Evolutionary conservation across 208 protist species (phyloP), one percentile per base, ranked within the genome.

Genomic region (Balamuthia mandrillaris): DNA sequence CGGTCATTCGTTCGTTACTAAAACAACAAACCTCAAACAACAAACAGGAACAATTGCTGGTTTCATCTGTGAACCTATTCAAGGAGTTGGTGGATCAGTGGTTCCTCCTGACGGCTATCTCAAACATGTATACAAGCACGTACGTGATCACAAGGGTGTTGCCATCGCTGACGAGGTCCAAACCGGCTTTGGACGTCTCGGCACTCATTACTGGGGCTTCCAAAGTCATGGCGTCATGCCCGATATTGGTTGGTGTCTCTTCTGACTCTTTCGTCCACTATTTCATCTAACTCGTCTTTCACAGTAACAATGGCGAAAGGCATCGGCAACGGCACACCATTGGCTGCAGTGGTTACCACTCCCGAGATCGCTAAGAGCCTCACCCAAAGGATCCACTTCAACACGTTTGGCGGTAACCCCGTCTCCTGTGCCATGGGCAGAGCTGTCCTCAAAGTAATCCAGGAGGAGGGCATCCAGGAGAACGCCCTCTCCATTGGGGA

Each of bases 151-250:
- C 49, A 92, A 93, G 37, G 94, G 93, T 35, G 52, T 96, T 4
- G 94, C 91, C 77, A 89, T 96, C 35, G 88, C 90, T 52, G 94
- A 95, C 75, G 93, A 95, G 86, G 93, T 95, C 31, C 93, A 95
- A 75, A 88, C 86, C 12, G 94, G 94, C 21, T 94, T 96, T 81
- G 94, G 91, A 14, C 83, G 94, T 42, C 52, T 87, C 35, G 94
- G 94, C 45, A 78, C 78, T 24, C 68, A 87, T 51, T 91, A 89
- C 27, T 95, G 93, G 93, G 93, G 68, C 29, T 95, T 95, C 82
- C 68, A 95, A 81, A 54, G 70, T 24, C 88, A 95, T 45, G 84
- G 68, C 45, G 86, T 91, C 18, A 81, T 88, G 44, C 91, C 85
- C 58, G 74, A 86, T 33, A 87, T 87, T 10, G 74, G 60, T 83